Evolutionary conservation across 495 filamentous ascomycete genomes (phyloP), one percentile per base, ranked within the genome.

Genomic region (Amorphotheca resinae): DNA sequence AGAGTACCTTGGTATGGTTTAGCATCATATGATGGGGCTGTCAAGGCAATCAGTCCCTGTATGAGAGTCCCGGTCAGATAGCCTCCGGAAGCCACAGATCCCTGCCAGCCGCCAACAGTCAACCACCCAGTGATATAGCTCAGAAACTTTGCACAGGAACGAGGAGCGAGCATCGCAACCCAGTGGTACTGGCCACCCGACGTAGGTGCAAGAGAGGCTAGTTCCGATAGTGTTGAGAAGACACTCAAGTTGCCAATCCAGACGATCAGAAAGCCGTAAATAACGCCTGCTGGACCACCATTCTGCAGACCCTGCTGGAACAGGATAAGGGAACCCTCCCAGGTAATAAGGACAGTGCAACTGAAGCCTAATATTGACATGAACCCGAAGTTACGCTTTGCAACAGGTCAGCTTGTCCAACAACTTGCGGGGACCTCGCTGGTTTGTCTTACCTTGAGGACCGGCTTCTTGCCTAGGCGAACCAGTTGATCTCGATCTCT

Each of bases 91-190:
- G 76, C 70, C 9, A 70, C 68, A 2, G 67, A 62, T 15, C 70
- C 69, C 57, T 78, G 72, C 76, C 77, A 80, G 6, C 73, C 76
- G 23, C 69, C 67, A 2, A 71, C 68, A 22, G 65, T 71, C 17
- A 80, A 59, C 77, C 77, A 82, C 9, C 73, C 64, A 0, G 62
- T 55, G 31, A 62, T 62, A 1, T 62, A 45, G 11, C 32, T 44
- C 2, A 77, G 54, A 31, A 73, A 73, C 38, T 73, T 76, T 42
- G 72, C 72, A 22, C 50, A 65, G 12, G 50, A 58, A 2, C 45
- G 52, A 8, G 75, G 73, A 14, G 74, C 68, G 39, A 76, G 69
- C 44, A 76, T 73, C 3, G 67, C 75, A 4, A 77, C 72, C 75
- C 74, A 79, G 47, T 73, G 68, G 40, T 73, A 73, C 40, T 73